These are phyloP conservation scores for Talaromyces sp. DNA, from an alignment of 2,329 filamentous ascomycete genomes.

Conservation along the genomic window DNA sequence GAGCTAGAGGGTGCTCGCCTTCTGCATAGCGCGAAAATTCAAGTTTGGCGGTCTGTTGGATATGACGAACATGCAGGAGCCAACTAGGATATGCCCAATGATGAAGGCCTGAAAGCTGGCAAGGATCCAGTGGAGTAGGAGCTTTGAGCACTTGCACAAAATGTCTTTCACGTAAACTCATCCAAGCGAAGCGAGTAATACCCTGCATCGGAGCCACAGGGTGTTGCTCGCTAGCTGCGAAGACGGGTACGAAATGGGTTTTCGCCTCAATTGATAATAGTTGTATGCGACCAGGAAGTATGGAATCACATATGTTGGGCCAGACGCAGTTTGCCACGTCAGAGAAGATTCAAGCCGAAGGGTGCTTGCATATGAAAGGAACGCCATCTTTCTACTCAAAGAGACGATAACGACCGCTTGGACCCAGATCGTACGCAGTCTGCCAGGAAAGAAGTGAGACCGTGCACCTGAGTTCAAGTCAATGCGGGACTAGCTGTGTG, in stretches of 20 bases:
- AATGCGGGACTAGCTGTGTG: conserved; percentile 36
- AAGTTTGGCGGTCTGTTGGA: conserved; percentile 4
- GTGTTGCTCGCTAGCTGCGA: background rate
- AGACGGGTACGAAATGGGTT: background rate
- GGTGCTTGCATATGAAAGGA: conserved; percentile 34
- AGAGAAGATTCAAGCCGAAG: conserved; percentile 33
- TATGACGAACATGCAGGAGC: conserved; percentile 5
- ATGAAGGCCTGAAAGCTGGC: conserved; percentile 5
- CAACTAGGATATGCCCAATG: conserved; percentile 8
- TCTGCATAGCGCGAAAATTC: conserved; percentile 9
- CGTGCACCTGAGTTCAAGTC: conserved; percentile 33
- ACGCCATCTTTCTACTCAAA: conserved; percentile 30
- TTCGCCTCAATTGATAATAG: conserved; percentile 20
- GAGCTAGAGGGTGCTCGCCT: conserved; percentile 13
- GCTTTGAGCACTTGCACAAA: background rate
- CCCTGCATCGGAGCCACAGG: background rate
- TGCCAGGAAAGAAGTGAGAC: conserved; percentile 29
- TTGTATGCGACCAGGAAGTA: conserved; percentile 22
- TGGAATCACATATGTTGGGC: conserved; percentile 19
- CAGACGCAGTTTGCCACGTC: conserved; percentile 38
- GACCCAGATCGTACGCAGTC: conserved; percentile 21
- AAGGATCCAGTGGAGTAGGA: background rate
- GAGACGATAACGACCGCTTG: conserved; percentile 28
- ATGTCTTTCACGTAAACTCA: background rate
- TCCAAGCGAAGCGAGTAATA: background rate